These are phyloP conservation scores for Hibiscus trionum DNA, from an alignment of 345 rosid species.

Conservation along the genomic window DNA sequence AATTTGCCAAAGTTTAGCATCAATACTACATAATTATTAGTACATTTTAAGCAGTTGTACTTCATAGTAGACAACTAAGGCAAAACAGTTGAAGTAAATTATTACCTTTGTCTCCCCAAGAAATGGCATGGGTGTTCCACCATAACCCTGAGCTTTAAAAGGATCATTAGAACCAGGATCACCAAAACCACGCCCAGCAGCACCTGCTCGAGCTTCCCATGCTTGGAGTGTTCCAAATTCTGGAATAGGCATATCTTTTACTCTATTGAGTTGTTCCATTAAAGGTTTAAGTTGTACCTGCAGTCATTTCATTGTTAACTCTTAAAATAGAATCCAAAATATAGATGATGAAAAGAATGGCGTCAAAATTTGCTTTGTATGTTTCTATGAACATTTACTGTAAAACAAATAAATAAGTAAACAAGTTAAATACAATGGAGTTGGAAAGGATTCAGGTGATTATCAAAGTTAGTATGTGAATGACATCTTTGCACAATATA, in stretches of 20 bases:
- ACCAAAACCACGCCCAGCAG: conserved; percentile 52
- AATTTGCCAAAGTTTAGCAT: not conserved
- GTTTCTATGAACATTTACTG: not conserved
- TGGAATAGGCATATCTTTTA: conserved; percentile 73
- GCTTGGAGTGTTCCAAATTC: conserved; percentile 69
- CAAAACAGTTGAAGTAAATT: not conserved
- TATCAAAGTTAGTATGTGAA: not conserved
- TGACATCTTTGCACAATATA: not conserved
- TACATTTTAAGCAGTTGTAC: conserved; percentile 7
- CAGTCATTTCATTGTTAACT: conserved; percentile 22
- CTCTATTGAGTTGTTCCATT: conserved; percentile 64
- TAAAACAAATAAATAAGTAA: not conserved
- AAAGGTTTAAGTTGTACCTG: conserved; percentile 76
- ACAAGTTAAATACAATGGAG: not conserved
- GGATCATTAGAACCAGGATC: conserved; percentile 65
- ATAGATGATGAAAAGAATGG: not conserved
- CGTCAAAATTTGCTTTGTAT: not conserved
- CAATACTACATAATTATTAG: not conserved
- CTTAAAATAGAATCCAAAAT: not conserved
- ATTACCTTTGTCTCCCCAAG: conserved; percentile 83
- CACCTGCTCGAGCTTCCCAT: conserved; percentile 88
- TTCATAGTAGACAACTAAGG: conserved; percentile 9
- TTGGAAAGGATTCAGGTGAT: not conserved
- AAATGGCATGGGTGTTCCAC: conserved; percentile 84
- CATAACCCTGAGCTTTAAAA: conserved; percentile 60